phyloP scores from a whole-genome alignment of 129 eudicot genomes.

The Artemisia argyi region DNA sequence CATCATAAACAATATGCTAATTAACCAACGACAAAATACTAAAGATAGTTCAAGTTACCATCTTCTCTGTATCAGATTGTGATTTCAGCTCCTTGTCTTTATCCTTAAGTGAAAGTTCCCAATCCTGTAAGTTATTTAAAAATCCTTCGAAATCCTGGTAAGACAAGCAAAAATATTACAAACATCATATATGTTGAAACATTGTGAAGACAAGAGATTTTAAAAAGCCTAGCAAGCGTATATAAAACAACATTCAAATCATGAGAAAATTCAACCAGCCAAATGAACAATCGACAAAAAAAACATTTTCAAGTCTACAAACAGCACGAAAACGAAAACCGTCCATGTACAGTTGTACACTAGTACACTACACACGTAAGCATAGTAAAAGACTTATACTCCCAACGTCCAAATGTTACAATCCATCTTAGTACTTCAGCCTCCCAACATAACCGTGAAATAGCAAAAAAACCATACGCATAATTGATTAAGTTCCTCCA shows the following conservation, averaged over 20 bases:
- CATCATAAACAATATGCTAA: too few relatives aligned
- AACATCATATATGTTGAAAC: conserved; percentile 17
- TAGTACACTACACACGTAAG: too few relatives aligned
- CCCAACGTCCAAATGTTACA: too few relatives aligned
- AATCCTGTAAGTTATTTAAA: conserved; percentile 84
- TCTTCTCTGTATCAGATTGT: conserved; percentile 46
- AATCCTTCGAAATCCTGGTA: conserved; percentile 89
- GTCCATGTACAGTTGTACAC: too few relatives aligned
- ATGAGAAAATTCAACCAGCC: neutral
- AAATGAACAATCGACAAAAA: neutral
- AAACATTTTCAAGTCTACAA: too few relatives aligned
- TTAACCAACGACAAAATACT: neutral
- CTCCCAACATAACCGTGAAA: too few relatives aligned
- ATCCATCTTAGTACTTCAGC: too few relatives aligned
- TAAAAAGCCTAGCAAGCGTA: neutral
- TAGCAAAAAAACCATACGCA: too few relatives aligned
- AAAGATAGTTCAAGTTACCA: conserved; percentile 42
- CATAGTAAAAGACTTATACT: too few relatives aligned
- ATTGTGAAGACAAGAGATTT: neutral
- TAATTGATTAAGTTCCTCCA: too few relatives aligned
- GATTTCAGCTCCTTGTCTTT: conserved; percentile 71
- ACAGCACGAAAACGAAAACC: too few relatives aligned
- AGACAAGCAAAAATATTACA: conserved; percentile 14
- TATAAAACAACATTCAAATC: neutral
- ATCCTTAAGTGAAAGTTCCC: conserved; percentile 73